phyloP scores from a whole-genome alignment of 306 rosid species.

The Fagus sylvatica region DNA sequence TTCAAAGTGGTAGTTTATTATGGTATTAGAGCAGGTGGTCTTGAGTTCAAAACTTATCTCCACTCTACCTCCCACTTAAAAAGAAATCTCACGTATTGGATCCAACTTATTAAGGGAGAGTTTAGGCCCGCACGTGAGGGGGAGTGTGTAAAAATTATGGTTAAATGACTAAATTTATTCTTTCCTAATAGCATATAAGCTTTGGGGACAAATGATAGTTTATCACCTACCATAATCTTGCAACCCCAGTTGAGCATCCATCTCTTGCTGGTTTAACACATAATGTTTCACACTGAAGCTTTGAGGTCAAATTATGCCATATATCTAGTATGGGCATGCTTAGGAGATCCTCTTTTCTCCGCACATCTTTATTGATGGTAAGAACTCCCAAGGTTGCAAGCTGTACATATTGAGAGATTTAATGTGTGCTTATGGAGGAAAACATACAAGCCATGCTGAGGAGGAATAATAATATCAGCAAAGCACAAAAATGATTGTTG shows the following conservation, averaged over 20 bases:
- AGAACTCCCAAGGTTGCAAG: slow-evolving; percentile 75
- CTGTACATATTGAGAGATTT: slow-evolving; percentile 44
- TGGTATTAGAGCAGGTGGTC: no score
- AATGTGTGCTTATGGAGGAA: slow-evolving; percentile 12
- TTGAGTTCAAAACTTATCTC: no score
- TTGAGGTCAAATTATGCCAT: slow-evolving; percentile 74
- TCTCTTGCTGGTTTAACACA: slow-evolving; percentile 95
- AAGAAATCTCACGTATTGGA: no score
- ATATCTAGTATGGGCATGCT: slow-evolving; percentile 43
- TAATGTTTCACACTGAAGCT: slow-evolving; percentile 72
- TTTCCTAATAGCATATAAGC: no score
- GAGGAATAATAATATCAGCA: background rate
- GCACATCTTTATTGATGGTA: slow-evolving; percentile 72
- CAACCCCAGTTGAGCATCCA: slow-evolving; percentile 99
- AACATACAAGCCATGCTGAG: slow-evolving; percentile 12
- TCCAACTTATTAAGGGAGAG: no score
- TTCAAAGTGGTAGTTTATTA: no score
- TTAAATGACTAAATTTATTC: no score
- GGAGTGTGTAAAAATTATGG: no score
- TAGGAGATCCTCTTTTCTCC: slow-evolving; percentile 54
- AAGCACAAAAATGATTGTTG: slow-evolving; percentile 9
- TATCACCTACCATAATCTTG: slow-evolving; percentile 68
- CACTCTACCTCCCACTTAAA: no score
- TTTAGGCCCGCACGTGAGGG: no score
- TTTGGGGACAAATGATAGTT: no score